Base-by-base conservation (phyloP, 2,329 filamentous ascomycete species). In the Zymoseptoria brevis region DNA sequence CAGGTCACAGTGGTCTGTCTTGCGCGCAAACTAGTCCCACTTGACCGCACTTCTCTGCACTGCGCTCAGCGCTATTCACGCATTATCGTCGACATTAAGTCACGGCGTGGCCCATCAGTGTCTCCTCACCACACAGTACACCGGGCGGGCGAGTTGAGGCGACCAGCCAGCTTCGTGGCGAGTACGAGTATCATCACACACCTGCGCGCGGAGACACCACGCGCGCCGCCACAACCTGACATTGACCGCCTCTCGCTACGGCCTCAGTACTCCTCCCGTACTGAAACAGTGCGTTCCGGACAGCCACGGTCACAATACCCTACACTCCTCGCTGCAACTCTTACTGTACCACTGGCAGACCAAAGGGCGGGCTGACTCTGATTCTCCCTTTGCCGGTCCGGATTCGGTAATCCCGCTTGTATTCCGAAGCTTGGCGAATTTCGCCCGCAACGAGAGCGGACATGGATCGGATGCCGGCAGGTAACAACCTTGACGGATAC, bases 401-500 rank as follows among this genome's bases (percentile, higher is more conserved):
- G 35, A 16, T 45, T 16, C 35, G 35, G 35, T 45, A 45, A 45
- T 45, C 35, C 35, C 35, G 35, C 35, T 45, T 45, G 35, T 45
- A 45, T 45, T n/a, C 35, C 35, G 16, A 45, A 45, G 35, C 35
- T 45, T 45, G 35, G 35, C 35, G 35, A 16, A 45, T n/a, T 16
- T 16, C 35, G 35, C 35, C 35, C 35, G 35, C 35, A 7, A 16
- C 13, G 26, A 45, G 35, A 13, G 35, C 35, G 16, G 35, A 52
- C 51, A 64, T 64, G 62, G 62, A 62, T 60, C 35, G 35, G 35
- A 45, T 45, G 35, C 35, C 55, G 56, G 24, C 58, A 22, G 55
- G 26, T 24, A 54, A 51, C 50, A 53, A 59, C 54, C 61, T 68
- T 61, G 66, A 69, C 60, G 69, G 62, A 48, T 69, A 66, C 57